Conservation (phyloP, 2,329 filamentous ascomycete genomes). For the Xylaria multiplex region DNA sequence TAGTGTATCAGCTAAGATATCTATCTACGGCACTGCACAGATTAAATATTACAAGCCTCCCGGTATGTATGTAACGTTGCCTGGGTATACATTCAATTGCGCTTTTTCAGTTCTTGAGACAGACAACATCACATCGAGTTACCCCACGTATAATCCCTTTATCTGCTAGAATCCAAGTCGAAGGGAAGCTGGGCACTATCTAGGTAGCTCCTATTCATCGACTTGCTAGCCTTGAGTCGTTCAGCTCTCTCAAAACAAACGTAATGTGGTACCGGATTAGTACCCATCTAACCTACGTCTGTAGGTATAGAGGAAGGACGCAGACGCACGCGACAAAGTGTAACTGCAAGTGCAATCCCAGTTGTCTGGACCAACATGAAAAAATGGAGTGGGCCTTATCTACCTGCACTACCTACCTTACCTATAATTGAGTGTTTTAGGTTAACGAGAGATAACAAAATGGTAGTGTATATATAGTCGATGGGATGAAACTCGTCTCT, state of each 20-base stretch:
- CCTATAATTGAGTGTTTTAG: background rate
- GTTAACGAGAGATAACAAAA: too few relatives aligned
- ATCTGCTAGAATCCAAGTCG: slow-evolving; percentile 5
- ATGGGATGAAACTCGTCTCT: too few relatives aligned
- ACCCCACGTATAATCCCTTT: background rate
- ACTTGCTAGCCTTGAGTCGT: slow-evolving; percentile 9
- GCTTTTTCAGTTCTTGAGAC: background rate
- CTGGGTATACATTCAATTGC: slow-evolving; percentile 6
- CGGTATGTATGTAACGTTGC: slow-evolving; percentile 46
- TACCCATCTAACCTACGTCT: background rate
- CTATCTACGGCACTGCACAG: too few relatives aligned
- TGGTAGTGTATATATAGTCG: too few relatives aligned
- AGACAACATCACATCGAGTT: background rate
- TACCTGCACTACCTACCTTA: too few relatives aligned
- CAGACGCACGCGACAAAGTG: too few relatives aligned
- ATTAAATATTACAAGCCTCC: too few relatives aligned
- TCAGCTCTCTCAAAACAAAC: background rate
- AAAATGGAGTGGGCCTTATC: slow-evolving; percentile 6
- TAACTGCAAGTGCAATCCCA: slow-evolving; percentile 14
- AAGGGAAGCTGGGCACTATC: slow-evolving; percentile 8
- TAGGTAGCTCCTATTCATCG: background rate
- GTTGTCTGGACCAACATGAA: slow-evolving; percentile 19
- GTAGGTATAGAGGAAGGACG: too few relatives aligned
- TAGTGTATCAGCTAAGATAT: too few relatives aligned
- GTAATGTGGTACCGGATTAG: background rate